Base-by-base conservation (phyloP, 2,329 filamentous ascomycete genomes). In the Aspergillus ustus region DNA sequence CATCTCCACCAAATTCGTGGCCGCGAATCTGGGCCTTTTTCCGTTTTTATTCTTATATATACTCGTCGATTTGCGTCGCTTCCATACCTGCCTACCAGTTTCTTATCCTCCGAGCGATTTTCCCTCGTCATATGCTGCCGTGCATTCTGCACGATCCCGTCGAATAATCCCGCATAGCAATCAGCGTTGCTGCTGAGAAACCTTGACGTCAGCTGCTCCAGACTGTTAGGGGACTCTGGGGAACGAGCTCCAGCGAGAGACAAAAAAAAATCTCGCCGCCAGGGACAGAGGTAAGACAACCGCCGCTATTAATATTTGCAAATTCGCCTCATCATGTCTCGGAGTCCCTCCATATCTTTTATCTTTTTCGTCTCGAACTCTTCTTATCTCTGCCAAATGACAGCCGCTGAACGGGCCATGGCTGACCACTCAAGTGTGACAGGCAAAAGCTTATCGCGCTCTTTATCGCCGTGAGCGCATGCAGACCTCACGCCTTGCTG, bases 371-470 rank as follows among this genome's bases (percentile, higher is more conserved):
- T 25, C 37, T 40, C 15, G 34, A 40, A 11, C 34, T 2, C 34
- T 15, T 59, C 69, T 72, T 72, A 72, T 72, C 70, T 72, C 61
- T 55, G 31, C 64, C 59, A 52, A 52, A 57, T 65, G 66, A 72
- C 69, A 72, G 67, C 60, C 61, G 28, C 40, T 45, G 13, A 11
- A 25, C 13, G 13, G 4, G 40, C 7, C 48, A 29, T 55, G 57
- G 62, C 66, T 67, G 57, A 66, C 62, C 57, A 57, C 59, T 62
- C 31, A 56, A 59, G 64, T 61, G 29, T 63, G 61, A 64, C 64
- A 59, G 63, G 51, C 40, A 28, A 64, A 67, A 67, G 65, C 67
- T 69, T 69, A 67, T 69, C 66, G 57, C 52, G 29, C 50, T 45
- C 57, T 50, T 61, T 66, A 62, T 63, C 58, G 53, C 60, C 61